Evolutionary conservation across 768 basidiomycete species (phyloP), one percentile per base, ranked within the genome.

Genomic region (Naganishia antarctica): DNA sequence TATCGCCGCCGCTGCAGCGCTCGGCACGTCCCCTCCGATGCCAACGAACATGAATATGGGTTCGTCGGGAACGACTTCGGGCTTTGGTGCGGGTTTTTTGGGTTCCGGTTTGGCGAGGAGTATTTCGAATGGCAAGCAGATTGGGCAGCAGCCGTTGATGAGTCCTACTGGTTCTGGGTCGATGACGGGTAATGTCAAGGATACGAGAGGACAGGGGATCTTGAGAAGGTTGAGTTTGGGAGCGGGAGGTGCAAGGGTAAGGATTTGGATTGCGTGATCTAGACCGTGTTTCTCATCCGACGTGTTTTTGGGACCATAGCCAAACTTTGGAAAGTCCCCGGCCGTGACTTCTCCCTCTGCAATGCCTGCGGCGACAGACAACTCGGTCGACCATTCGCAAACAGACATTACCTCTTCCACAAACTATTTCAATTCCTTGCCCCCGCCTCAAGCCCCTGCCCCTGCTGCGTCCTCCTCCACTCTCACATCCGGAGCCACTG

Each of bases 1-100:
- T 18, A 34, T 57, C 53, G 53, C 37, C n/a, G 53, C 53, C 28
- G 53, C 53, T 11, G 53, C 53, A 57, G 53, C 53, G 23, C 53
- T 57, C 15, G 53, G 53, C 9, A 23, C 53, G 6, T 57, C 53
- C 12, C 53, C 53, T 40, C 53, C 53, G 2, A 40, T n/a, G 3
- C 11, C 53, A 12, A 57, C 53, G 32, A 57, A 40, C 53, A 57
- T 57, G 32, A 57, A 29, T 13, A 13, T 40, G 53, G 40, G 34
- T 29, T n/a, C 53, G 15, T 57, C 53, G 11, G 37, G 53, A 26
- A 57, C 34, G 12, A 37, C 37, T 3, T 21, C 53, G 3, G 53
- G 37, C 2, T 57, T 57, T 13, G 53, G 53, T 4, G n/a, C 53
- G 53, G 53, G 53, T 25, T 57, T 37, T 34, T 41, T 34, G 50